Conservation (phyloP, 805 yeast genomes). For the Scheffersomyces amazonensis region DNA sequence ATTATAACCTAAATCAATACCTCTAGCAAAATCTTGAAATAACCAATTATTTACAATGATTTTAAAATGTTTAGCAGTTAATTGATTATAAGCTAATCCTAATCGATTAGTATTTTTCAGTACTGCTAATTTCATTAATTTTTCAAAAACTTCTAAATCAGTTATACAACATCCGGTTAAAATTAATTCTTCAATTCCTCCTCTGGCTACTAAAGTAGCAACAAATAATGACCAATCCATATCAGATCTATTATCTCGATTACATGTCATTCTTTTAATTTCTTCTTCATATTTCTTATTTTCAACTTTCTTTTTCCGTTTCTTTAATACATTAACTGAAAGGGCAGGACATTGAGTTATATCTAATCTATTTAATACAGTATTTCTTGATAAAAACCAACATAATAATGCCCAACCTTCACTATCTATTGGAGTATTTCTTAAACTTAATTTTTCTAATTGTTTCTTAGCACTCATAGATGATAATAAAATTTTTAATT, state of each 20-base stretch:
- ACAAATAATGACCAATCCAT: conserved; percentile 82
- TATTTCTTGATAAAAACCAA: conserved; percentile 67
- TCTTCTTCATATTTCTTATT: conserved; percentile 23
- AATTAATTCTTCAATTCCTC: conserved; percentile 76
- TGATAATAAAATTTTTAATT: conserved; percentile 70
- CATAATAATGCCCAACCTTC: conserved; percentile 80
- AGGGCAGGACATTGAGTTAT: conserved; percentile 65
- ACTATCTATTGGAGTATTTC: conserved; percentile 71
- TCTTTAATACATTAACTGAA: conserved; percentile 41
- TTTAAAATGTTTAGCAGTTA: conserved; percentile 57
- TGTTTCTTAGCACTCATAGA: conserved; percentile 66
- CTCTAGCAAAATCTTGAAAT: conserved; percentile 46
- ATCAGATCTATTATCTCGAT: conserved; percentile 57
- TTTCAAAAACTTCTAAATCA: conserved; percentile 52
- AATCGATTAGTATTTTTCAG: conserved; percentile 54
- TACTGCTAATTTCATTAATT: conserved; percentile 56
- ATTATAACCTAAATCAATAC: conserved; percentile 83
- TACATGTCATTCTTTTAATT: conserved; percentile 42
- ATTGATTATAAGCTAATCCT: conserved; percentile 75
- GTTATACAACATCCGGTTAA: conserved; percentile 72
- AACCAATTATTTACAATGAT: conserved; percentile 59
- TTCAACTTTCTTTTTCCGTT: conserved; percentile 21
- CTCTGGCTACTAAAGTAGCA: conserved; percentile 64
- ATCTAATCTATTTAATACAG: conserved; percentile 57
- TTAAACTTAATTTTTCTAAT: conserved; percentile 68